These are phyloP conservation scores for Kalmanozyma brasiliensis DNA, from an alignment of 1,284 basidiomycete species.

Conservation along the genomic window DNA sequence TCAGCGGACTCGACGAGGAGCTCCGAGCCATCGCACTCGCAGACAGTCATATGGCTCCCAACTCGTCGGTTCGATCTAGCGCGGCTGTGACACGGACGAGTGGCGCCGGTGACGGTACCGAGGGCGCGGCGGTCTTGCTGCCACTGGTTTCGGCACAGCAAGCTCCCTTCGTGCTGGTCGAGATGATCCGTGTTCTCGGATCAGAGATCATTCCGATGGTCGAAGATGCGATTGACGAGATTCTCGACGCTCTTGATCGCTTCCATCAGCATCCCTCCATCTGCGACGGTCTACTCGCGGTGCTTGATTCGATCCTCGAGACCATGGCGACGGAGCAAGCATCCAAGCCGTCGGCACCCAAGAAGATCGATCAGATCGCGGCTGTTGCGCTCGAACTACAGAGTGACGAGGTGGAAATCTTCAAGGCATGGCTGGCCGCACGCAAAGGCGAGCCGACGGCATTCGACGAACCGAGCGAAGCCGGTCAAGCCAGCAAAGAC, in stretches of 20 bases:
- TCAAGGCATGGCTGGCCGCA: slow-evolving; percentile 14
- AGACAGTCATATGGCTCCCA: neutral
- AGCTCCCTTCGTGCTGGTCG: slow-evolving; percentile 65
- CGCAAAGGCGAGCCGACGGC: slow-evolving; percentile 5
- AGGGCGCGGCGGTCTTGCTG: slow-evolving; percentile 6
- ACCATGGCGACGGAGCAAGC: slow-evolving; percentile 45
- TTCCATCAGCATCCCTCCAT: slow-evolving; percentile 59
- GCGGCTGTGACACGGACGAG: no score
- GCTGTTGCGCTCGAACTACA: neutral
- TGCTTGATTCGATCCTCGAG: slow-evolving; percentile 57
- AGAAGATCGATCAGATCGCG: neutral
- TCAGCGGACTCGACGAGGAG: slow-evolving; percentile 45
- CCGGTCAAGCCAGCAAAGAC: neutral
- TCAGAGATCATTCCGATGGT: slow-evolving; percentile 59
- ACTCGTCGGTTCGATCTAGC: neutral
- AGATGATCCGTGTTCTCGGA: slow-evolving; percentile 62
- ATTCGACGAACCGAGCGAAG: slow-evolving; percentile 1
- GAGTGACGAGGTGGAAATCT: slow-evolving; percentile 12
- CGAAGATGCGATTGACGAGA: slow-evolving; percentile 66
- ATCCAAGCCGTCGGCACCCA: slow-evolving; percentile 1
- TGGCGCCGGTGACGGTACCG: neutral
- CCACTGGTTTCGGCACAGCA: slow-evolving; percentile 56
- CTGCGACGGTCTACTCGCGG: slow-evolving; percentile 54
- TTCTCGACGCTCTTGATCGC: slow-evolving; percentile 63
- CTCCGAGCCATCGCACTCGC: slow-evolving; percentile 15